Conservation (phyloP, 257 asterid genomes). For the Nyctanthes arbortristis region DNA sequence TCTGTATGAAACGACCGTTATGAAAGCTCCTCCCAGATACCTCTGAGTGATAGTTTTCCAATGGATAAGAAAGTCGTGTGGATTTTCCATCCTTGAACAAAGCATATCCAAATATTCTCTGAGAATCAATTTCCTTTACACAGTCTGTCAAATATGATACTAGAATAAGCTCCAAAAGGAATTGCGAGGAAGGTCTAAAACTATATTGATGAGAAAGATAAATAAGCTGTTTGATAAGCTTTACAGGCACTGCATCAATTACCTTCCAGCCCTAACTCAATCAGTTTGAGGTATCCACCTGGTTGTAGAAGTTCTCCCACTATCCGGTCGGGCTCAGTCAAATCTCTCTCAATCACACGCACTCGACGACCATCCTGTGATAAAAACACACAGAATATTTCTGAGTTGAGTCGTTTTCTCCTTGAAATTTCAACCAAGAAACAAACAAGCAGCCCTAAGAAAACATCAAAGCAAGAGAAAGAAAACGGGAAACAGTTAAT, state of each 20-base stretch:
- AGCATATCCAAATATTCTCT: constrained; percentile 87
- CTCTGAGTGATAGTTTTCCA: constrained; percentile 78
- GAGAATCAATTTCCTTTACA: constrained; percentile 88
- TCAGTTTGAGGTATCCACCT: constrained; percentile 86
- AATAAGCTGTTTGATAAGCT: neutral
- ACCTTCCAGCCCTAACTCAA: constrained; percentile 88
- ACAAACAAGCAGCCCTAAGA: neutral
- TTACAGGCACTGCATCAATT: constrained; percentile 13
- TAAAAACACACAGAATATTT: constrained; percentile 14
- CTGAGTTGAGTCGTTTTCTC: neutral
- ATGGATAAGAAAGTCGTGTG: constrained; percentile 76
- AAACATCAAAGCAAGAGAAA: neutral
- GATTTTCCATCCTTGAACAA: constrained; percentile 88
- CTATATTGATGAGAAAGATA: neutral
- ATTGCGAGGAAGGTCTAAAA: neutral
- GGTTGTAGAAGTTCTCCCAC: constrained; percentile 97
- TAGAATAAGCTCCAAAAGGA: constrained; percentile 7
- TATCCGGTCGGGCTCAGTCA: constrained; percentile 85
- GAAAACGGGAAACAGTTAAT: neutral
- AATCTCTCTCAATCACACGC: constrained; percentile 82
- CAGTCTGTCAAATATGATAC: constrained; percentile 51
- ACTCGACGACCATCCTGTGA: constrained; percentile 82
- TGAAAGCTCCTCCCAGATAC: constrained; percentile 96
- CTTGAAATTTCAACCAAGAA: neutral
- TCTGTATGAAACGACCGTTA: constrained; percentile 84